Base-by-base conservation (phyloP, 495 filamentous ascomycete genomes). In the Chlorociboria aeruginascens region DNA sequence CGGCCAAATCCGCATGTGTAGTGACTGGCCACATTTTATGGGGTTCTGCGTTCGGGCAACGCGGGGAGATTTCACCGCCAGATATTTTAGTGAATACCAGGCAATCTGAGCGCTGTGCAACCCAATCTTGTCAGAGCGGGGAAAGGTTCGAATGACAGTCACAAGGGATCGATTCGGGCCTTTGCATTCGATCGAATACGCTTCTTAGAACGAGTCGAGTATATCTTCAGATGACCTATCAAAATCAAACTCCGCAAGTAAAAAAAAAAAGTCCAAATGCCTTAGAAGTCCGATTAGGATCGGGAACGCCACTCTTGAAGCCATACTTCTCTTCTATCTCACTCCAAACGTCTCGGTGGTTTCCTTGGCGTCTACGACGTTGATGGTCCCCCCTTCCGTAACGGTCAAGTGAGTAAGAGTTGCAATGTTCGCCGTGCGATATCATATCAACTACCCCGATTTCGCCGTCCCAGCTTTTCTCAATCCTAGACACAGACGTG, bases 361-460 rank as follows among this genome's bases (percentile, higher is more conserved):
- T 11, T 11, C 31, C 13, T 31, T 28, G 7, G 40, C 35, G 32
- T 56, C 53, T 25, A 45, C 53, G 1, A 50, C 38, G 30, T 56
- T 55, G 35, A 42, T 52, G 9, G n/a, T 32, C 14, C 52, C 49
- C 47, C 47, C 37, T 51, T 41, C 0, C 12, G 32, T 8, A 46
- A 63, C 51, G 0, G 53, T 58, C 11, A 58, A 41, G 62, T 49
- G 9, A 60, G 40, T 9, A 32, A 44, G 0, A 40, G 17, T 36
- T 40, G 36, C 17, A 50, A 30, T 4, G 40, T 14, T 20, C 34
- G 32, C n/a, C 52, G 3, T 14, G 68, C 62, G 25, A 70, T 61
- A 42, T 71, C 69, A 45, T 69, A 66, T 6, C 55, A 65, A 7
- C 61, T 64, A 44, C 65, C 58, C 66, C 34, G 57, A 54, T 16